A percentile compares a stretch with the other conserved stretches of the same genome.
These are phyloP conservation scores for Termitomyces eurrhizus DNA, from an alignment of 768 basidiomycete species.

Conservation along the genomic window DNA sequence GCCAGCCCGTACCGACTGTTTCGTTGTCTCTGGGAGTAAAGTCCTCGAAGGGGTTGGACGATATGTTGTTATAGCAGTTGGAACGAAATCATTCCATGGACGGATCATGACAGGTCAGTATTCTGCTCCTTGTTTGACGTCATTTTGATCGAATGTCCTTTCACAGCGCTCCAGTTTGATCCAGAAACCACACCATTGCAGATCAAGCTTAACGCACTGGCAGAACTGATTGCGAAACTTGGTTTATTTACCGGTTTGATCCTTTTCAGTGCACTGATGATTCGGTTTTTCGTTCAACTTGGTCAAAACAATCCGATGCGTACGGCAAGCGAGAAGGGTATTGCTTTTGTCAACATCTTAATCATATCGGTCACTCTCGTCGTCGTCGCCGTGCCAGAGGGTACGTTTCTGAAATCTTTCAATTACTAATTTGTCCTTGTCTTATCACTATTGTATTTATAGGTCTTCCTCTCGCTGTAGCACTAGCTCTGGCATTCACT, in stretches of 20 bases:
- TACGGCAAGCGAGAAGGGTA: constrained; percentile 77
- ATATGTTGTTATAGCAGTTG: constrained; percentile 92
- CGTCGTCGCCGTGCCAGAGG: constrained; percentile 47
- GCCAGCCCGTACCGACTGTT: constrained; percentile 77
- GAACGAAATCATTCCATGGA: constrained; percentile 91
- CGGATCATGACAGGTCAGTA: constrained; percentile 90
- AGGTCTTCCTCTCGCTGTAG: constrained; percentile 94
- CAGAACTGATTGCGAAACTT: constrained; percentile 91
- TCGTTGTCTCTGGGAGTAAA: constrained; percentile 87
- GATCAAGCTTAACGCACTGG: constrained; percentile 88
- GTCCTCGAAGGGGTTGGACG: constrained; percentile 91
- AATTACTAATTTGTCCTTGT: constrained; percentile 34
- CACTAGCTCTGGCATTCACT: constrained; percentile 93
- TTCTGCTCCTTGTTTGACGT: constrained; percentile 49
- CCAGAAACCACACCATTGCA: constrained; percentile 91
- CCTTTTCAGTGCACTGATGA: constrained; percentile 84
- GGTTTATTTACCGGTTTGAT: constrained; percentile 81
- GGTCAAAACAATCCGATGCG: constrained; percentile 54
- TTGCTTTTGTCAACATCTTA: constrained; percentile 87
- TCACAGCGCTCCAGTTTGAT: constrained; percentile 77
- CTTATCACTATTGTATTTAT: constrained; percentile 3
- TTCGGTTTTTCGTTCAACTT: constrained; percentile 91
- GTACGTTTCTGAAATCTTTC: constrained; percentile 45
- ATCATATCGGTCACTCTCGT: constrained; percentile 89
- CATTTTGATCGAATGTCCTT: constrained; percentile 15